These are phyloP conservation scores for Taphrina wiesneri DNA, from an alignment of 1,139 yeast species.

Conservation along the genomic window DNA sequence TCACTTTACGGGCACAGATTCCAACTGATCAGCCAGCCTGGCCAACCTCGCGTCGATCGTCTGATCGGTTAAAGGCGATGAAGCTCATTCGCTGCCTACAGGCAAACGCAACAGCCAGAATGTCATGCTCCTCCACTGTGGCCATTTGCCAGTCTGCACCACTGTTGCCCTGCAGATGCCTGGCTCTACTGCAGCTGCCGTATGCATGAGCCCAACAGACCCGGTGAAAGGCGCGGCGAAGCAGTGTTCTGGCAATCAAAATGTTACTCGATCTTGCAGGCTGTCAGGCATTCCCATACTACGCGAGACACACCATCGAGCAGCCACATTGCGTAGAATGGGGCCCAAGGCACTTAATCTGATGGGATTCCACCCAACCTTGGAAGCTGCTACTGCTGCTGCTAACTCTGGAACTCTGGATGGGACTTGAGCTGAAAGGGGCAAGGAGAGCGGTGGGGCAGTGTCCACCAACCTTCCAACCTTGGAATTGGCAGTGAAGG, in stretches of 20 bases:
- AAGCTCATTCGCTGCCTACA: too few species aligned
- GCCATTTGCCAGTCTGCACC: too few species aligned
- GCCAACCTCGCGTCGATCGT: not conserved
- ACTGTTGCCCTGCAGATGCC: not conserved
- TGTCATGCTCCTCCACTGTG: too few species aligned
- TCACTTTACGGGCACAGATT: not conserved
- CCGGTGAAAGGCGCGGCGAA: too few species aligned
- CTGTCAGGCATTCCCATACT: too few species aligned
- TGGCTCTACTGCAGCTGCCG: too few species aligned
- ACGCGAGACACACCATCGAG: not conserved
- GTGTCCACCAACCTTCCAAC: not conserved
- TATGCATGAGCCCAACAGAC: too few species aligned
- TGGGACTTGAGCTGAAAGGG: not conserved
- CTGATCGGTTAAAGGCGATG: not conserved
- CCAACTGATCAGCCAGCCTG: not conserved
- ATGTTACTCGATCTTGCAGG: too few species aligned
- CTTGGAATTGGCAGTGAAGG: not conserved
- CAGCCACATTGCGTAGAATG: not conserved
- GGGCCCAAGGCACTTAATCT: too few species aligned
- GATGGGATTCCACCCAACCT: too few species aligned
- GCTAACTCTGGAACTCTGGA: not conserved
- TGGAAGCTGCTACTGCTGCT: not conserved
- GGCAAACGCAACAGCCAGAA: not conserved
- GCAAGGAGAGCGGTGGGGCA: not conserved
- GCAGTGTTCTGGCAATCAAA: too few species aligned